Evolutionary conservation across 257 asterid species (phyloP).

Genomic region (Jacaranda copaia): DNA sequence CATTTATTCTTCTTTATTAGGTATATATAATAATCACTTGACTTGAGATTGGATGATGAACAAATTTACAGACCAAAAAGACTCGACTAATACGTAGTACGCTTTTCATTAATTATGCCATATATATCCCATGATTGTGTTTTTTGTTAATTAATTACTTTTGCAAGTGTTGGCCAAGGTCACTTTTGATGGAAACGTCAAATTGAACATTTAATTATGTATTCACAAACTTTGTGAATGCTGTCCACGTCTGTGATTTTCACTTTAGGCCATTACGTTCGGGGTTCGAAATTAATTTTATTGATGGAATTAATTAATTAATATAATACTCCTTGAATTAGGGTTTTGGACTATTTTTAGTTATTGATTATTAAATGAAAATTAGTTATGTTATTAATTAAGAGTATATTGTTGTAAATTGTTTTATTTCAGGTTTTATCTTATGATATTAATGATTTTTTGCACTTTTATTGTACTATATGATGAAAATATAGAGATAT

Average conservation of each 20-base stretch:
- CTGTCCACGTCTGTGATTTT: slow-evolving; percentile 27
- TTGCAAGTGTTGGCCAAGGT: too few relatives aligned
- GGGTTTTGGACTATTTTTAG: too few relatives aligned
- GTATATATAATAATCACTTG: slow-evolving; percentile 1
- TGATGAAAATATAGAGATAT: too few relatives aligned
- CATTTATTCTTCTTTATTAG: slow-evolving; percentile 1
- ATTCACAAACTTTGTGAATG: not conserved
- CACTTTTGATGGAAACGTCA: not conserved
- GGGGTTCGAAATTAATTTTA: not conserved
- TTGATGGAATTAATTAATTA: not conserved
- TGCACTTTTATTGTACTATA: too few relatives aligned
- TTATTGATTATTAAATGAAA: too few relatives aligned
- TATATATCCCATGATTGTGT: not conserved
- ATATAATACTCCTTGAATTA: not conserved
- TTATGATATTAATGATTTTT: too few relatives aligned
- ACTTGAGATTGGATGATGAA: slow-evolving; percentile 13
- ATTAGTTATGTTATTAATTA: too few relatives aligned
- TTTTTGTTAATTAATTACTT: not conserved
- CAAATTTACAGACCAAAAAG: not conserved
- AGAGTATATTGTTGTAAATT: too few relatives aligned
- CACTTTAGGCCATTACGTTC: slow-evolving; percentile 6
- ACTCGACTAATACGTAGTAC: not conserved
- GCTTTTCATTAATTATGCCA: not conserved
- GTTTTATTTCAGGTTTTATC: too few relatives aligned
- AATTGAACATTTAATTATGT: not conserved